phyloP scores from a whole-genome alignment of 2,329 filamentous ascomycete genomes.

The Ciborinia camelliae region DNA sequence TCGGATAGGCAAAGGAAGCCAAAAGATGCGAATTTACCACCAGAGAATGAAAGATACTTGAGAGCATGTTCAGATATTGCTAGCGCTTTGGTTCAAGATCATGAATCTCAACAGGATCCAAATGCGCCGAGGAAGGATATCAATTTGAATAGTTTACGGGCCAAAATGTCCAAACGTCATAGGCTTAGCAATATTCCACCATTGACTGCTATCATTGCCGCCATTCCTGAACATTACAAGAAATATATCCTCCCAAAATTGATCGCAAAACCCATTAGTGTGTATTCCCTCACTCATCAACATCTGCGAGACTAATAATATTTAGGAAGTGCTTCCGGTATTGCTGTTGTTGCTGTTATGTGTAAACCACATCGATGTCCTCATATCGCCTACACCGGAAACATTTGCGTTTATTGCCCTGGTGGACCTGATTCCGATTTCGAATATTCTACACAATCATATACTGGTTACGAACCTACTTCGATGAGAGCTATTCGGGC shows the following conservation, averaged over 20 bases:
- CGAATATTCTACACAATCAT: slow-evolving; percentile 98
- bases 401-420: slow-evolving; percentile 98
- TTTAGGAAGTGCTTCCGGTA: slow-evolving; percentile 87
- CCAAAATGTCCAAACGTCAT: slow-evolving; percentile 90
- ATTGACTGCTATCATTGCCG: slow-evolving; percentile 93
- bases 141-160: slow-evolving; percentile 85
- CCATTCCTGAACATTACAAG: slow-evolving; percentile 99
- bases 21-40: slow-evolving; percentile 72
- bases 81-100: slow-evolving; percentile 88
- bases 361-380: slow-evolving; percentile 98
- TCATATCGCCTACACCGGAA: slow-evolving; percentile 96
- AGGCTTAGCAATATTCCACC: slow-evolving; percentile 83
- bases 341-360: slow-evolving; percentile 98
- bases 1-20: slow-evolving; percentile 51
- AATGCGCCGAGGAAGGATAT: slow-evolving; percentile 76
- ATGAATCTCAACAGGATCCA: slow-evolving; percentile 74
- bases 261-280: slow-evolving; percentile 93
- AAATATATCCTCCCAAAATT: slow-evolving; percentile 97
- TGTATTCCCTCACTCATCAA: slow-evolving; percentile 34
- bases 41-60: slow-evolving; percentile 92
- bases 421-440: slow-evolving; percentile 98
- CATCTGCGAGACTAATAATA: slow-evolving; percentile 20
- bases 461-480: slow-evolving; percentile 96
- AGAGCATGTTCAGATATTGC: slow-evolving; percentile 95
- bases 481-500: slow-evolving; percentile 98